Evolutionary conservation across 2,329 filamentous ascomycete genomes (phyloP).

Genomic region (Neocatenulostroma microsporum): DNA sequence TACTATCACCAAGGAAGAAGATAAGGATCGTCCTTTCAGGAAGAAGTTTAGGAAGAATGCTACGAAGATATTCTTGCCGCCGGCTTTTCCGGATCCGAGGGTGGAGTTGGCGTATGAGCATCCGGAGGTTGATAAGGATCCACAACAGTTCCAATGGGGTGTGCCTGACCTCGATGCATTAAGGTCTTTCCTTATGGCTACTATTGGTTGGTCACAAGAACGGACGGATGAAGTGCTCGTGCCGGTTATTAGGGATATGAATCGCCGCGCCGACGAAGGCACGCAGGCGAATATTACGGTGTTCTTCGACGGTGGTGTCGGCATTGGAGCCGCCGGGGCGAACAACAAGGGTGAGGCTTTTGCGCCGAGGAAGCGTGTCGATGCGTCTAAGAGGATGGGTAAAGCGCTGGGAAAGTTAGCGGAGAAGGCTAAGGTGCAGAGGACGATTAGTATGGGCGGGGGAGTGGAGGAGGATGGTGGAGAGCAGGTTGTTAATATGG

Average conservation of each 20-base stretch:
- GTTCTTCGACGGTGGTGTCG: slow-evolving; percentile 72
- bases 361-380: slow-evolving; percentile 58
- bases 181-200: slow-evolving; percentile 75
- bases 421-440: slow-evolving; percentile 41
- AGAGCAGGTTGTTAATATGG: slow-evolving; percentile 1
- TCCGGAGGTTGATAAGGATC: slow-evolving; percentile 74
- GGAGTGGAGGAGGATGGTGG: neutral
- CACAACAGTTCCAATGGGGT: slow-evolving; percentile 85
- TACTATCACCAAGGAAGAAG: slow-evolving; percentile 51
- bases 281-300: slow-evolving; percentile 95
- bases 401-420: slow-evolving; percentile 63
- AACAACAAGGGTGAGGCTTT: slow-evolving; percentile 49
- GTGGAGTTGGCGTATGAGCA: slow-evolving; percentile 78
- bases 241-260: slow-evolving; percentile 93
- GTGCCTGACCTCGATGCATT: slow-evolving; percentile 86
- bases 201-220: slow-evolving; percentile 87
- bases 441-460: slow-evolving; percentile 5
- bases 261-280: slow-evolving; percentile 74
- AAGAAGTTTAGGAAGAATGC: slow-evolving; percentile 81
- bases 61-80: slow-evolving; percentile 77
- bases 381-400: slow-evolving; percentile 67
- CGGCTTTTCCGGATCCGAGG: slow-evolving; percentile 66
- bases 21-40: slow-evolving; percentile 57
- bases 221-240: slow-evolving; percentile 92
- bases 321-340: slow-evolving; percentile 48